Evolutionary conservation across 2,329 filamentous ascomycete species (phyloP), one percentile per base, ranked within the genome.

Genomic region (Lecanicillium sp.): DNA sequence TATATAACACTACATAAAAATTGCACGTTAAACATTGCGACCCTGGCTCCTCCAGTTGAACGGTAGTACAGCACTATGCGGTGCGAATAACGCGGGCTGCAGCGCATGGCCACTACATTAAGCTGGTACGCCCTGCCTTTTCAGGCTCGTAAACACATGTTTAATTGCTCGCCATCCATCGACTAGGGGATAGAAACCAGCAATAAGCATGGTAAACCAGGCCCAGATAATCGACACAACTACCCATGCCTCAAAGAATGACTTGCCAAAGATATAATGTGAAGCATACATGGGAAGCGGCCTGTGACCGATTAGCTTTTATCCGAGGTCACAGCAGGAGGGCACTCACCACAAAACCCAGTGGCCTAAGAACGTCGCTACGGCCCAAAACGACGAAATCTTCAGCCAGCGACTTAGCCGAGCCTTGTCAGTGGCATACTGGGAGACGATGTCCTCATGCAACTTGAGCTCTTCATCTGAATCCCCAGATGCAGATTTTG

Each of bases 241-340:
- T 1, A 78, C 58, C 74, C 74, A 78, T 0, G 72, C 74, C 1
- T 62, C 59, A 41, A 71, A 78, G 51, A 78, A 78, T 27, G 58
- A 59, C 47, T 71, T 69, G 2, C 62, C 62, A 52, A 77, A 77
- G 0, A 77, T 60, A 48, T 77, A 77, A 8, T 68, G 66, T 0
- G 72, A 66, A 0, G 67, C 75, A 53, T 78, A 78, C 73, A 78
- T 78, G 0, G 74, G 74, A 37, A 78, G 60, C 1, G 75, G 75
- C 62, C 60, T 63, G 27, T 5, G 2, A n/a, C n/a, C n/a, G n/a
- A n/a, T n/a, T n/a, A n/a, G n/a, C n/a, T n/a, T n/a, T n/a, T n/a
- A n/a, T n/a, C n/a, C n/a, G n/a, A n/a, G n/a, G n/a, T n/a, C n/a
- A n/a, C n/a, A n/a, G n/a, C n/a, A n/a, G 27, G 37, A 21, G 2